A percentile compares a stretch with the other conserved stretches of the same genome.
Evolutionary conservation across 2,329 filamentous ascomycete species (phyloP).

Genomic region (Boeremia exigua): DNA sequence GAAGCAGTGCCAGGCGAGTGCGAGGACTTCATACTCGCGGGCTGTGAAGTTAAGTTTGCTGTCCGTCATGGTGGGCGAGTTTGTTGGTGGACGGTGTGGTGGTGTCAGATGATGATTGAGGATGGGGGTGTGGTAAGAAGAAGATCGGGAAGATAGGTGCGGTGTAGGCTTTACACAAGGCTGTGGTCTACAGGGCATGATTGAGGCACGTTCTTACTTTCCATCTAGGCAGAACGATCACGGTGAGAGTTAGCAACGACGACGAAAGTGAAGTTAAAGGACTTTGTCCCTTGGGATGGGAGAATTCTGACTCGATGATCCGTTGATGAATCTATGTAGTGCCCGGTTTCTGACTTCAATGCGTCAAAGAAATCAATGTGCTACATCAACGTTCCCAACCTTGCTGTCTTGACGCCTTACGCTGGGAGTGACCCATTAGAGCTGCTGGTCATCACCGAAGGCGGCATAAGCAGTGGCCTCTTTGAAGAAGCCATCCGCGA

Average conservation of each 20-base stretch:
- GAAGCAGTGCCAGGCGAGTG: slow-evolving; percentile 44
- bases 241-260: neutral
- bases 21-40: slow-evolving; percentile 40
- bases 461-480: neutral
- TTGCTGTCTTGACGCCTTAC: too few species aligned
- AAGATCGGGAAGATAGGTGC: too few species aligned
- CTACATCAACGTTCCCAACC: too few species aligned
- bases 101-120: neutral
- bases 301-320: too few species aligned
- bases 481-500: slow-evolving; percentile 3
- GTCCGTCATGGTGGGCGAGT: neutral
- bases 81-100: neutral
- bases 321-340: too few species aligned
- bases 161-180: too few species aligned
- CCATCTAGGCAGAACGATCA: too few species aligned
- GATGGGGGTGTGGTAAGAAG: neutral
- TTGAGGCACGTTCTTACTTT: too few species aligned
- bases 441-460: neutral
- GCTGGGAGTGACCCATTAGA: too few species aligned
- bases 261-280: neutral
- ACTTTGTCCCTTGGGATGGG: neutral
- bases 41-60: slow-evolving; percentile 22
- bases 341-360: too few species aligned
- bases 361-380: too few species aligned
- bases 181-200: too few species aligned